phyloP scores from a whole-genome alignment of 257 asterid species.

The Solanum medicagineum region DNA sequence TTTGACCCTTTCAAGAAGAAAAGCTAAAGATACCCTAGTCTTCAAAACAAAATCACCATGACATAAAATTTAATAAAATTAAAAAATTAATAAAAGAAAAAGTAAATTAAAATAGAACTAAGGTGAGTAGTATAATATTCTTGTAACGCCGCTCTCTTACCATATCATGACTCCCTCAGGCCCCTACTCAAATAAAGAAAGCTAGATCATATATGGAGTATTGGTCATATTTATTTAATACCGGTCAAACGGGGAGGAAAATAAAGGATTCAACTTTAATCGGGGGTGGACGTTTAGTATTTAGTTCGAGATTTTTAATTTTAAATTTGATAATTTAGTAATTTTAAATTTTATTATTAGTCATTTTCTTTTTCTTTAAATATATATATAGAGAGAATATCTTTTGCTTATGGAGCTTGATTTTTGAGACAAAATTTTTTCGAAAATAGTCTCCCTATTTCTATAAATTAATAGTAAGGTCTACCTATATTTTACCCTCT shows the following conservation, averaged over 20 bases:
- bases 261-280: neutral
- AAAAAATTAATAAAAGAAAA: neutral
- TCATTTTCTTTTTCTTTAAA: too few species aligned
- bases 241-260: neutral
- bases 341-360: too few species aligned
- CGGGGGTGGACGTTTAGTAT: too few species aligned
- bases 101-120: neutral
- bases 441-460: too few species aligned
- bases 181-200: neutral
- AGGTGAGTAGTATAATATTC: neutral
- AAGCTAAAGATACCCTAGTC: conserved; percentile 13
- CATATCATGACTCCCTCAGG: neutral
- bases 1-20: conserved; percentile 18
- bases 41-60: neutral
- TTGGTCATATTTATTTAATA: neutral
- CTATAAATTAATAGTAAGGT: too few species aligned
- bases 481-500: too few species aligned
- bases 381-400: too few species aligned
- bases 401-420: too few species aligned
- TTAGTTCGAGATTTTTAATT: too few species aligned
- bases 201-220: neutral
- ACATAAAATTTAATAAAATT: neutral
- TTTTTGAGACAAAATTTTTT: too few species aligned
- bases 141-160: neutral
- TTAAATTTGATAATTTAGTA: too few species aligned